A percentile compares a stretch with the other conserved stretches of the same genome.
These are phyloP conservation scores for Phaffia australis DNA, from an alignment of 768 basidiomycete genomes.

Conservation along the genomic window DNA sequence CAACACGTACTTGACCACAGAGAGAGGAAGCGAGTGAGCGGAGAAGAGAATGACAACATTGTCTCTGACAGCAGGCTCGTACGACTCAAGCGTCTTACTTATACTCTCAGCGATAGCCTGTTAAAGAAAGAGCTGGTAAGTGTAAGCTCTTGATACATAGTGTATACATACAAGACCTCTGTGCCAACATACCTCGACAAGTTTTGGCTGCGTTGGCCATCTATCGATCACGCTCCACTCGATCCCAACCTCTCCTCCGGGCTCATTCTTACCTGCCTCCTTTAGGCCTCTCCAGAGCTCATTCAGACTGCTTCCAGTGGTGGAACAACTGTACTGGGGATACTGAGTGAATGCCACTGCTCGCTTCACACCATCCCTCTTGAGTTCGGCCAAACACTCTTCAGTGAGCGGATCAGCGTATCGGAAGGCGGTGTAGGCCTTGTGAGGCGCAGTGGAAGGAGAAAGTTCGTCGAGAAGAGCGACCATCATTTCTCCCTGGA, in stretches of 20 bases:
- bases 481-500: constrained; percentile 84
- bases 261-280: constrained; percentile 39
- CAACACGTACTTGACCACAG: constrained; percentile 62
- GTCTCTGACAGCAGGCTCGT: constrained; percentile 55
- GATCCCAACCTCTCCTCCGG: constrained; percentile 53
- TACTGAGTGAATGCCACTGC: constrained; percentile 97
- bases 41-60: constrained; percentile 83
- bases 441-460: constrained; percentile 87
- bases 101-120: constrained; percentile 88
- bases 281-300: constrained; percentile 52
- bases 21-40: constrained; percentile 95
- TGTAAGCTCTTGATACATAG: not conserved
- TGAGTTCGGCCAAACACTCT: constrained; percentile 69
- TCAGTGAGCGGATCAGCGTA: constrained; percentile 79
- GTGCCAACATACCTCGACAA: constrained; percentile 60
- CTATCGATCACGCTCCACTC: constrained; percentile 97
- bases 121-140: not conserved
- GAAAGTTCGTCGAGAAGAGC: constrained; percentile 85
- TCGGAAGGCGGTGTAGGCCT: constrained; percentile 89
- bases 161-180: not conserved
- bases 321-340: constrained; percentile 96
- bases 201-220: constrained; percentile 91
- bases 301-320: constrained; percentile 93
- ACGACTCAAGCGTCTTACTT: constrained; percentile 59
- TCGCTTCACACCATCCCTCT: constrained; percentile 75